Conservation (phyloP, 2,329 filamentous ascomycete genomes). For the Hypoxylon sp. region DNA sequence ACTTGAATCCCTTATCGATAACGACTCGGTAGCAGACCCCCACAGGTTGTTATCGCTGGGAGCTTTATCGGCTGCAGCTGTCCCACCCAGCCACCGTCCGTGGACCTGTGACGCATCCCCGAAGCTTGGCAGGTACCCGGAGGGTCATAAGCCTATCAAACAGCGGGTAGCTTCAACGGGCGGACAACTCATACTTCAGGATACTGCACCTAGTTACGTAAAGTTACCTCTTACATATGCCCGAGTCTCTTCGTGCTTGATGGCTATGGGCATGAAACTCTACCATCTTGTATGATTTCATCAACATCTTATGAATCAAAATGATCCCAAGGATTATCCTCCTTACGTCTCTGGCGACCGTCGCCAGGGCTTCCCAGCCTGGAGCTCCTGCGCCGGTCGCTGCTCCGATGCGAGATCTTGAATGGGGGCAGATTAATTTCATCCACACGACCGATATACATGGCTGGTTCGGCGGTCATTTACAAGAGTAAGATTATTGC, state of each 20-base stretch:
- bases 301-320: constrained; percentile 27
- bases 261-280: constrained; percentile 12
- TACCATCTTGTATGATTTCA: constrained; percentile 6
- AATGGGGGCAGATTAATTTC: constrained; percentile 96
- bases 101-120: constrained; percentile 41
- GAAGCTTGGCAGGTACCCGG: constrained; percentile 47
- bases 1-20: constrained; percentile 39
- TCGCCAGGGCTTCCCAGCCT: constrained; percentile 76
- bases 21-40: not conserved
- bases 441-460: constrained; percentile 97
- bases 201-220: constrained; percentile 5
- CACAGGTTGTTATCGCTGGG: constrained; percentile 2
- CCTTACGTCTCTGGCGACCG: constrained; percentile 58
- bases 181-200: constrained; percentile 30
- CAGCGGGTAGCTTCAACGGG: not conserved
- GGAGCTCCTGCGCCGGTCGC: constrained; percentile 82
- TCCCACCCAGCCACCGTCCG: not conserved
- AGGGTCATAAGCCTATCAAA: constrained; percentile 30
- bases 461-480: constrained; percentile 94
- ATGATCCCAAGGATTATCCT: constrained; percentile 55
- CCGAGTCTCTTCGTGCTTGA: constrained; percentile 15
- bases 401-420: constrained; percentile 85
- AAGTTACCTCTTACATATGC: constrained; percentile 24
- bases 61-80: constrained; percentile 31
- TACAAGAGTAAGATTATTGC: constrained; percentile 80